Evolutionary conservation across 2,329 filamentous ascomycete genomes (phyloP).

Genomic region (Calonectria pseudoturangicola): DNA sequence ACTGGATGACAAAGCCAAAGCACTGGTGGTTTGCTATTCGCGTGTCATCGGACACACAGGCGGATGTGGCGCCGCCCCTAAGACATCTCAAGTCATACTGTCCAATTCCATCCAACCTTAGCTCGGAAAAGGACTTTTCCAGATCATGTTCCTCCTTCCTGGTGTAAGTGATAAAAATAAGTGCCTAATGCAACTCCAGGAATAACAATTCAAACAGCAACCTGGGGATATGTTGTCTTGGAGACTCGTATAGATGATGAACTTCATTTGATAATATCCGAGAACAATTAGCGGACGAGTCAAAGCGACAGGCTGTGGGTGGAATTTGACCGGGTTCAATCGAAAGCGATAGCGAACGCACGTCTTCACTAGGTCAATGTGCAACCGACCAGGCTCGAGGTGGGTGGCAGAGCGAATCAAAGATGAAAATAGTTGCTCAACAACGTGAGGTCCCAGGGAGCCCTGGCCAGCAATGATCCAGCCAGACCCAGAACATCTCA

Average conservation of each 20-base stretch:
- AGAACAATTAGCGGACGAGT: constrained; percentile 9
- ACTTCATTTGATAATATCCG: constrained; percentile 6
- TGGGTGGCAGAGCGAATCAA: constrained; percentile 32
- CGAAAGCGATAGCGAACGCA: constrained; percentile 2
- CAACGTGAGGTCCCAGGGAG: constrained; percentile 28
- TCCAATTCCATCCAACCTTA: constrained; percentile 33
- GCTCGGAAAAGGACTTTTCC: constrained; percentile 7
- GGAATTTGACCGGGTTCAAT: background rate
- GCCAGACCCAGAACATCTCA: constrained; percentile 13
- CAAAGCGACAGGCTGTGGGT: constrained; percentile 14
- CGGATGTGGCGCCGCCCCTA: constrained; percentile 50
- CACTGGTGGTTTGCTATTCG: constrained; percentile 50
- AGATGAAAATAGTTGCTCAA: constrained; percentile 35
- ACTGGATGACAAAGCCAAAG: constrained; percentile 29
- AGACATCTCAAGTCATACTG: constrained; percentile 47
- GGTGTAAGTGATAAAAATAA: constrained; percentile 4
- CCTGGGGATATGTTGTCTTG: background rate
- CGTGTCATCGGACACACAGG: constrained; percentile 47
- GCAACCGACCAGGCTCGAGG: constrained; percentile 25
- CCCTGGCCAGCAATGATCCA: background rate
- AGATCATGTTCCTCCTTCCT: background rate
- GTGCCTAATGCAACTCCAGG: background rate
- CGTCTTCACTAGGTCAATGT: constrained; percentile 23
- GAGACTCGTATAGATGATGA: background rate
- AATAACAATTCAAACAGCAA: constrained; percentile 4